Base-by-base conservation (phyloP, 2,329 filamentous ascomycete genomes). In the Colletotrichum sp. region DNA sequence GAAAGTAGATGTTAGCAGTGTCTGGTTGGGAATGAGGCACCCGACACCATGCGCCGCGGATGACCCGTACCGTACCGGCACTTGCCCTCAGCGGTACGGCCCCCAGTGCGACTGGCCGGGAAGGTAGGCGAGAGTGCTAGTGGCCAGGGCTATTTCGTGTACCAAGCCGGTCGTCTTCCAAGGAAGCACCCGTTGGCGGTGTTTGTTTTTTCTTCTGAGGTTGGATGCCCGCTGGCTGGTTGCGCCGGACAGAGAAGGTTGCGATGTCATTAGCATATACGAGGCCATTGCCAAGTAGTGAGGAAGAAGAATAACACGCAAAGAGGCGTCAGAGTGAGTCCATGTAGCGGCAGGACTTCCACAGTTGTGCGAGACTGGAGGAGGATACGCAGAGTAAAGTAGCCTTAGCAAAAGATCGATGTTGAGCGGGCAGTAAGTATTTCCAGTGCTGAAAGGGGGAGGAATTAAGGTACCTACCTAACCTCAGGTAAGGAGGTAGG, bases 131-230 rank as follows among this genome's bases (percentile, higher is more conserved):
- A 48, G n/a, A 22, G 44, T 22, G 44, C 44, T 52, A 13, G 44
- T 22, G 44, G 25, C 36, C 16, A 39, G n/a, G 34, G 30, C 67
- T 48, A 63, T 52, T 59, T 28, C 25, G 25, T 59, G 25, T 16
- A 59, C 55, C 22, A 28, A n/a, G 32, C 72, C 52, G 66, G 39
- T 75, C 25, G 36, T 61, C 61, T 75, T 72, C 52, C 72, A 67
- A 67, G 68, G 52, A 72, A 75, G 68, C 68, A 72, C 52, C 68
- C 55, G 61, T 72, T 55, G 63, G 63, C 68, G 30, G 61, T 59
- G 39, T 48, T 59, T 52, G 25, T 61, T 61, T 61, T 39, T 22
- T n/a, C 34, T 60, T 16, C 36, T 44, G n/a, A 36, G 34, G 16
- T 28, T 65, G 34, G 36, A 61, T 61, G 59, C 59, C 59, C 19